A percentile compares a stretch with the other conserved stretches of the same genome.
phyloP scores from a whole-genome alignment of 2,329 filamentous ascomycete species.

The Pseudocercospora fijiensis region DNA sequence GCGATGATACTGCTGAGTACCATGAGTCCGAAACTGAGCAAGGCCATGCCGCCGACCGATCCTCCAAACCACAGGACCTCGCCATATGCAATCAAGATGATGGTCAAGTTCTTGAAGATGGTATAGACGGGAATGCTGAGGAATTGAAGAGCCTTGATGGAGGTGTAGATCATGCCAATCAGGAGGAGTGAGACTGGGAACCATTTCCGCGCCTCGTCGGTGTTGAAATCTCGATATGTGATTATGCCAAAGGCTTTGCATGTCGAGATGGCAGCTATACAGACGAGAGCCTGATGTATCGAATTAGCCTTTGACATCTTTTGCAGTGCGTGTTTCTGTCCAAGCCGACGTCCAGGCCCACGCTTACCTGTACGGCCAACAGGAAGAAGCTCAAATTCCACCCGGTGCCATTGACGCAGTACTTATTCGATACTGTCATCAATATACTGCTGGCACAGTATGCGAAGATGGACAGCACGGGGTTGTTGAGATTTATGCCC shows the following conservation, averaged over 20 bases:
- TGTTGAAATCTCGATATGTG: slow-evolving; percentile 78
- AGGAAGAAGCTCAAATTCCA: slow-evolving; percentile 99
- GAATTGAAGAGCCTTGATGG: slow-evolving; percentile 91
- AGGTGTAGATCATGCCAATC: slow-evolving; percentile 98
- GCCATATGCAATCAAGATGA: slow-evolving; percentile 96
- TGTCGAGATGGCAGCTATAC: slow-evolving; percentile 76
- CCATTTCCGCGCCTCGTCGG: slow-evolving; percentile 91
- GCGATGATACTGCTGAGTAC: slow-evolving; percentile 91
- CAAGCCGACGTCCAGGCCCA: too few species aligned
- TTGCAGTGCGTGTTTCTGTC: not conserved
- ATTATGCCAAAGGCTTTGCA: slow-evolving; percentile 83
- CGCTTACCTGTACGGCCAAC: slow-evolving; percentile 80
- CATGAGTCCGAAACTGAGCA: slow-evolving; percentile 96
- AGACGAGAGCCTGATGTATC: slow-evolving; percentile 72
- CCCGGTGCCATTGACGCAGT: slow-evolving; percentile 82
- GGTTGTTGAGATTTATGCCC: slow-evolving; percentile 59
- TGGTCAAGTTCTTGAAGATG: slow-evolving; percentile 99
- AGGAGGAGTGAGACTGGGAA: slow-evolving; percentile 94
- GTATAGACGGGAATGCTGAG: slow-evolving; percentile 98
- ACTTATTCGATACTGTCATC: slow-evolving; percentile 99
- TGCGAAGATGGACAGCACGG: slow-evolving; percentile 74
- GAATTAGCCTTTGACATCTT: slow-evolving; percentile 17
- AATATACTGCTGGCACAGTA: slow-evolving; percentile 97
- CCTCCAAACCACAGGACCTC: slow-evolving; percentile 98
- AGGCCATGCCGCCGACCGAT: slow-evolving; percentile 78